Conservation (phyloP, 768 basidiomycete species). For the Termitomyces sp. region DNA sequence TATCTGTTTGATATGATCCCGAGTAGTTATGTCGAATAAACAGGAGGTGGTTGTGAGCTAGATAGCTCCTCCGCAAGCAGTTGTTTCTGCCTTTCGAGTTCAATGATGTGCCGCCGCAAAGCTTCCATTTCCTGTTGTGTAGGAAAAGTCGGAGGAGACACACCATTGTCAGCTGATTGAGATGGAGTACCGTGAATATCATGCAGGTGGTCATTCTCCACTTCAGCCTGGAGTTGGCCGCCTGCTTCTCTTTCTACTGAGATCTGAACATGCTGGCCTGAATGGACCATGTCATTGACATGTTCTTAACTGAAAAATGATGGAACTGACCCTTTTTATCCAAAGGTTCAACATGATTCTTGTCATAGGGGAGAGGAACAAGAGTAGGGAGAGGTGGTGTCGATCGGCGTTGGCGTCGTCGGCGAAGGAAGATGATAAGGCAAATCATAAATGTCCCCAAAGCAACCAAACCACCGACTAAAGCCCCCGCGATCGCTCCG, state of each 20-base stretch:
- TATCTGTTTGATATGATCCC: not conserved
- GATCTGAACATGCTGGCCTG: not conserved
- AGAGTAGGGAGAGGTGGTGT: not conserved
- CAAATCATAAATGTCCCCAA: not conserved
- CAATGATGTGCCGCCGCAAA: not conserved
- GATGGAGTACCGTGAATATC: not conserved
- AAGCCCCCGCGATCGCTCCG: not conserved
- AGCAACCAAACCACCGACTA: not conserved
- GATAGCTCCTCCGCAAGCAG: not conserved
- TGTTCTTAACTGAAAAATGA: not conserved
- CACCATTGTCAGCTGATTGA: not conserved
- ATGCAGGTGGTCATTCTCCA: not conserved
- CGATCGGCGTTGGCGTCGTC: not conserved
- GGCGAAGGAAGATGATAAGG: not conserved
- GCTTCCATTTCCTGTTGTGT: not conserved
- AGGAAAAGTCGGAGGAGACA: not conserved
- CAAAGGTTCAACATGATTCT: not conserved
- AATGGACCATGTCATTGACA: not conserved
- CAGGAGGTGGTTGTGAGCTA: not conserved
- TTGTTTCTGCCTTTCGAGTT: not conserved
- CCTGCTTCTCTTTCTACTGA: not conserved
- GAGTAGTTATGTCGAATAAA: not conserved
- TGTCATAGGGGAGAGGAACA: not conserved
- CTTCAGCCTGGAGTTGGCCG: not conserved
- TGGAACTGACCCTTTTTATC: not conserved